phyloP scores from a whole-genome alignment of 164 flowering plant species.

The Houttuynia cordata region DNA sequence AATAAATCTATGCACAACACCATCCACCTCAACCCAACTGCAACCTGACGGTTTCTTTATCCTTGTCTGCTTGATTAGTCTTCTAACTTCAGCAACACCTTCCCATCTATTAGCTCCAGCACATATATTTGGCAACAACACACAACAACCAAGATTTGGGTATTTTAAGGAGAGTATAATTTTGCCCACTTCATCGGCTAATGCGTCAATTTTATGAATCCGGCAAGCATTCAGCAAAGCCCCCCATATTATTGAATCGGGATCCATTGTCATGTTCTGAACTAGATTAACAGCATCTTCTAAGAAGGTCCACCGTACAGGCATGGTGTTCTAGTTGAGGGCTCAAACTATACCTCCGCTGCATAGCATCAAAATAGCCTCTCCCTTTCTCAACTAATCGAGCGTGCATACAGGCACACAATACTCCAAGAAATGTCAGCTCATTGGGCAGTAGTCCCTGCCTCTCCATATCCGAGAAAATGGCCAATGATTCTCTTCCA shows the following conservation, averaged over 20 bases:
- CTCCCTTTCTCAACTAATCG: slow-evolving; percentile 21
- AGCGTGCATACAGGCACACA: slow-evolving; percentile 21
- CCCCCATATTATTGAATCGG: slow-evolving; percentile 24
- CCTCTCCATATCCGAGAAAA: slow-evolving; percentile 16
- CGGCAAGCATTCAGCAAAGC: slow-evolving; percentile 21
- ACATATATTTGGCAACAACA: slow-evolving; percentile 21
- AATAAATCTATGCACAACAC: slow-evolving; percentile 16
- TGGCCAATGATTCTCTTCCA: slow-evolving; percentile 17
- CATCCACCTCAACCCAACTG: slow-evolving; percentile 24
- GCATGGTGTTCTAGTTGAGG: slow-evolving; percentile 24
- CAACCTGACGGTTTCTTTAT: slow-evolving; percentile 19
- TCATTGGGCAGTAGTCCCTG: slow-evolving; percentile 14
- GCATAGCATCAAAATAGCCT: slow-evolving; percentile 11
- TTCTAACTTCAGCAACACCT: slow-evolving; percentile 19
- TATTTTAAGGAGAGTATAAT: slow-evolving; percentile 7
- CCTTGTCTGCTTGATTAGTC: slow-evolving; percentile 13
- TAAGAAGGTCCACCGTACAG: slow-evolving; percentile 25
- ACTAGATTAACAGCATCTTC: slow-evolving; percentile 14
- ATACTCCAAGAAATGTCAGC: slow-evolving; percentile 19
- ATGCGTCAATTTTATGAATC: slow-evolving; percentile 13
- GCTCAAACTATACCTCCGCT: slow-evolving; percentile 9
- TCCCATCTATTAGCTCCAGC: slow-evolving; percentile 21
- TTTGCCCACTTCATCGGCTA: slow-evolving; percentile 17
- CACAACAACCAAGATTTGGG: slow-evolving; percentile 15
- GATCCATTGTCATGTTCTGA: slow-evolving; percentile 14